These are phyloP conservation scores for Chaetothyriales sp. DNA, from an alignment of 2,329 filamentous ascomycete genomes.

Conservation along the genomic window DNA sequence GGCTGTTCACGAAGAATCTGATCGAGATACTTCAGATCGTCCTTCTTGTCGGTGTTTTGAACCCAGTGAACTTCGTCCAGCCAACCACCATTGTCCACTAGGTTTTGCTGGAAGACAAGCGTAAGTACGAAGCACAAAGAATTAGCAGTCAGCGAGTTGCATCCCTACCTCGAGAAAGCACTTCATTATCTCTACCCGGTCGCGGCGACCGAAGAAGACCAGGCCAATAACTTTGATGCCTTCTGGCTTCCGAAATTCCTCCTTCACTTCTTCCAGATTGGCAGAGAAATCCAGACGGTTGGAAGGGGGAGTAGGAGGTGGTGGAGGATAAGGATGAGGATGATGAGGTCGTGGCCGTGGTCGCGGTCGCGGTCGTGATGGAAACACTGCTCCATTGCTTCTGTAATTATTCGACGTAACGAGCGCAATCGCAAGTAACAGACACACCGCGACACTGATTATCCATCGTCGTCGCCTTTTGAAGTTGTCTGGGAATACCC, in stretches of 20 bases:
- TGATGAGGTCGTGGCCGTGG: no score
- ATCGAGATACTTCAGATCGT: slow-evolving; percentile 28
- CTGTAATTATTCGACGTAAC: neutral
- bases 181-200: slow-evolving; percentile 32
- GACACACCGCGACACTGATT: neutral
- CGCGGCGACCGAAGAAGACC: slow-evolving; percentile 33
- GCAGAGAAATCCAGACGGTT: neutral
- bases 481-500: neutral
- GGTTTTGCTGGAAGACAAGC: slow-evolving; percentile 23
- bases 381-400: neutral
- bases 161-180: slow-evolving; percentile 27
- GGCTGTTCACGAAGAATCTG: slow-evolving; percentile 23
- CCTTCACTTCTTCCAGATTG: neutral
- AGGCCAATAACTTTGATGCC: slow-evolving; percentile 25
- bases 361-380: neutral
- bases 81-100: slow-evolving; percentile 31
- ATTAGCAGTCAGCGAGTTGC: slow-evolving; percentile 13
- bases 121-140: neutral
- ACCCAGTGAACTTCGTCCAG: slow-evolving; percentile 33
- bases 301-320: neutral
- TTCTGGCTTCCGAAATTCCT: slow-evolving; percentile 5
- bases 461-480: neutral
- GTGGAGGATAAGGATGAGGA: neutral
- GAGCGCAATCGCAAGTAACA: neutral
- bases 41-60: slow-evolving; percentile 25